Evolutionary conservation across 2,329 filamentous ascomycete species (phyloP), one percentile per base, ranked within the genome.

Genomic region (Penicillium sp.): DNA sequence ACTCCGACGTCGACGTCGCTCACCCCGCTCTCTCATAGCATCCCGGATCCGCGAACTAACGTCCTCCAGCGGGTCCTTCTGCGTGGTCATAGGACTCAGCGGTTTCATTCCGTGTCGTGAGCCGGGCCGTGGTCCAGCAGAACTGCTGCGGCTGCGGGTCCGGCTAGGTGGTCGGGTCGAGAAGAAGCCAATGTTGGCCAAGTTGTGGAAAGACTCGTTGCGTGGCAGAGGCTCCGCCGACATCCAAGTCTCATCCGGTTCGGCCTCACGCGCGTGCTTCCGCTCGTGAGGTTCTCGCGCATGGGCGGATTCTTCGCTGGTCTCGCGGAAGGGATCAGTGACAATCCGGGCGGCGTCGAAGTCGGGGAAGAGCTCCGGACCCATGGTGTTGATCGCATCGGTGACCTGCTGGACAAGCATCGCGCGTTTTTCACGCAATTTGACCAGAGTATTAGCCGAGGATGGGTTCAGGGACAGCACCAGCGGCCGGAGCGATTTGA

Each of bases 311-410:
- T 64, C 64, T 3, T 59, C 43, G 43, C 59, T 64, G 43, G 60
- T 62, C 54, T 75, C 72, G 10, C 76, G 76, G 72, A 82, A 81
- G 3, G 81, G 80, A 70, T 82, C 81, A 4, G 79, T 76, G 49
- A 94, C 80, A 58, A 95, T 84, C 37, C 91, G 86, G 12, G 86
- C 84, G 63, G 88, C 85, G 69, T 95, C 91, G 72, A 96, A 99
- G 79, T 99, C 95, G n/a, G 92, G 89, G 79, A 96, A 99, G 81
- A 99, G 89, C 73, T 98, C 93, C 0, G 95, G 95, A 0, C 95
- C 95, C 12, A 99, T 87, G 17, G 90, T 92, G 77, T 99, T 98
- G 82, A 99, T 96, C 49, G 96, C 83, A 3, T 95, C 87, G 1
- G 93, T 96, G 41, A 99, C 92, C 71, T 95, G 86, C 10, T 86